phyloP scores from a whole-genome alignment of 2,329 filamentous ascomycete genomes.

The Chrysosphaeria jannelii region DNA sequence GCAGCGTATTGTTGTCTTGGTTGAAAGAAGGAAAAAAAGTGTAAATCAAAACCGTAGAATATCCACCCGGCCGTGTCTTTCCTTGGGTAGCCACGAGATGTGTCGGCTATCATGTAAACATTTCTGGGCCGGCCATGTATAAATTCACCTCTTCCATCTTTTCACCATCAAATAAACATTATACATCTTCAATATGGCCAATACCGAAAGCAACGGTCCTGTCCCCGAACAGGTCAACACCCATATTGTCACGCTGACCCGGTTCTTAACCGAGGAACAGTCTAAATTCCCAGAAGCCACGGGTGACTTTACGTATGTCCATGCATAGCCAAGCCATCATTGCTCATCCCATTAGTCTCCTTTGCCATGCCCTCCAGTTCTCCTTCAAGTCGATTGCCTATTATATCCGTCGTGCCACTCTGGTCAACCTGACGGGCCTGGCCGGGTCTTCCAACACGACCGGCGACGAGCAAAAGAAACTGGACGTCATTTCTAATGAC shows the following conservation, averaged over 20 bases:
- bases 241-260: conserved; percentile 80
- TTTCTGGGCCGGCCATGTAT: too few relatives aligned
- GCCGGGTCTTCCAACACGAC: conserved; percentile 87
- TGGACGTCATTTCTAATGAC: conserved; percentile 96
- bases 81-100: too few relatives aligned
- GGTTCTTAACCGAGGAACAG: conserved; percentile 92
- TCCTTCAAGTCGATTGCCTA: conserved; percentile 99
- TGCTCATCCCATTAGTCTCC: conserved; percentile 25
- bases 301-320: conserved; percentile 80
- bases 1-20: too few relatives aligned
- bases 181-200: conserved; percentile 5
- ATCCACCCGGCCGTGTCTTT: too few relatives aligned
- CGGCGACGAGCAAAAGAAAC: conserved; percentile 97
- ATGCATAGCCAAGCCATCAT: too few relatives aligned
- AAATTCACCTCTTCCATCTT: too few relatives aligned
- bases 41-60: too few relatives aligned
- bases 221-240: conserved; percentile 67
- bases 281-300: conserved; percentile 77
- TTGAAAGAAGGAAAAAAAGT: too few relatives aligned
- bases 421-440: conserved; percentile 86
- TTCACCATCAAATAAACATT: too few relatives aligned
- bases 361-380: conserved; percentile 95
- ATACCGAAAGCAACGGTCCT: conserved; percentile 12
- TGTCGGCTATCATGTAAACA: too few relatives aligned
- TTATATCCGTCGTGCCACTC: conserved; percentile 85